Conservation (phyloP, 1,284 basidiomycete genomes). For the Puccinia hordei region DNA sequence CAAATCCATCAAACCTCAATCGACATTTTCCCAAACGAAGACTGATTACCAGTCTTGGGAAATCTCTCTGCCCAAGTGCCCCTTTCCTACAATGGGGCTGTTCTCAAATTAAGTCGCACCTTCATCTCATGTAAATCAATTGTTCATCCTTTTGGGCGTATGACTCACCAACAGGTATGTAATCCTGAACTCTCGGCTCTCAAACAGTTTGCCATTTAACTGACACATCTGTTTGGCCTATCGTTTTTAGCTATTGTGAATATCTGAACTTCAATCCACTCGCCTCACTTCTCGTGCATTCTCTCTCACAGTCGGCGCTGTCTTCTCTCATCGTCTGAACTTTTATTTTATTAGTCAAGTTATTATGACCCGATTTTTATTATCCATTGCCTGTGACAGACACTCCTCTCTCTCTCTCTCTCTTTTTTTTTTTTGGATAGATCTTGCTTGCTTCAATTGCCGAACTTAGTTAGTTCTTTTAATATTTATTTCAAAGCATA, state of each 20-base stretch:
- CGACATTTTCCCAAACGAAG: background rate
- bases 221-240: background rate
- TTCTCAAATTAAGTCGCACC: background rate
- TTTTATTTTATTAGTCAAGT: background rate
- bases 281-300: background rate
- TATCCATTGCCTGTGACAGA: background rate
- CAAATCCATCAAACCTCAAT: background rate
- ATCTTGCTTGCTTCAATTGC: background rate
- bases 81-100: conserved; percentile 11
- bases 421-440: background rate
- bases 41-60: conserved; percentile 44
- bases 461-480: background rate
- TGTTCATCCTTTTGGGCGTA: background rate
- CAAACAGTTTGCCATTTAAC: background rate
- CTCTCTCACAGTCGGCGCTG: background rate
- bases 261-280: background rate
- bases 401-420: too few species aligned
- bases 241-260: background rate
- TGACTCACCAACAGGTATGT: background rate
- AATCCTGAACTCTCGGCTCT: background rate
- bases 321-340: background rate
- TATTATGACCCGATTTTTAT: background rate
- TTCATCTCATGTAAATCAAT: background rate
- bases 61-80: conserved; percentile 44
- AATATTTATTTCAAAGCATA: background rate